These are phyloP conservation scores for Penicillium sp. DNA, from an alignment of 2,329 filamentous ascomycete genomes.

Conservation along the genomic window DNA sequence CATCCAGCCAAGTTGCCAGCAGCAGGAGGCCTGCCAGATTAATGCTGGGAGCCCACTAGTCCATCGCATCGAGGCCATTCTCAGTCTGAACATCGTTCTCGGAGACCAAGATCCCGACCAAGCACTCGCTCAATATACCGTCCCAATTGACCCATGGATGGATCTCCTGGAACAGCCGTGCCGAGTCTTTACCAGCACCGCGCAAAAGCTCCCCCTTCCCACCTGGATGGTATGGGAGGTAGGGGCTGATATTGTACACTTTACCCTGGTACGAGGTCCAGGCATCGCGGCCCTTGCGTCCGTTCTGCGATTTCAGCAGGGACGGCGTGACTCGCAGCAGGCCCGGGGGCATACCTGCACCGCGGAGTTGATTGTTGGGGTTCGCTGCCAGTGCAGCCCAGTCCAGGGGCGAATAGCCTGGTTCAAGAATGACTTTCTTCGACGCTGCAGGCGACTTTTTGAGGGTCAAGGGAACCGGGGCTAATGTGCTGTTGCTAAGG, in stretches of 20 bases:
- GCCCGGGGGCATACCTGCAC: conserved; percentile 49
- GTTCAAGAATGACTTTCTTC: conserved; percentile 70
- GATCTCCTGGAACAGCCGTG: conserved; percentile 60
- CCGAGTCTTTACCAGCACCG: conserved; percentile 65
- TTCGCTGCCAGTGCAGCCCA: conserved; percentile 76
- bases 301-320: conserved; percentile 73
- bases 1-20: not conserved
- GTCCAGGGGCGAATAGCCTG: conserved; percentile 90
- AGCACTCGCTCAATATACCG: conserved; percentile 60
- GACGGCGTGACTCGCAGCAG: conserved; percentile 75
- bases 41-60: too few species aligned
- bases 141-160: conserved; percentile 70
- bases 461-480: conserved; percentile 43
- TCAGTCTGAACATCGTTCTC: conserved; percentile 47
- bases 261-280: conserved; percentile 88
- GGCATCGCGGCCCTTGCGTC: conserved; percentile 77
- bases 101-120: conserved; percentile 60
- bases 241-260: conserved; percentile 92
- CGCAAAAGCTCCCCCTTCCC: conserved; percentile 62
- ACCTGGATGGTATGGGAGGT: conserved; percentile 85
- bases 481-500: conserved; percentile 43
- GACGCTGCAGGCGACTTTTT: conserved; percentile 46
- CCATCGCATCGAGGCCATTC: conserved; percentile 57
- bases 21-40: not conserved
- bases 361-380: conserved; percentile 65